Base-by-base conservation (phyloP, 768 basidiomycete genomes). In the Boletus insuetus region DNA sequence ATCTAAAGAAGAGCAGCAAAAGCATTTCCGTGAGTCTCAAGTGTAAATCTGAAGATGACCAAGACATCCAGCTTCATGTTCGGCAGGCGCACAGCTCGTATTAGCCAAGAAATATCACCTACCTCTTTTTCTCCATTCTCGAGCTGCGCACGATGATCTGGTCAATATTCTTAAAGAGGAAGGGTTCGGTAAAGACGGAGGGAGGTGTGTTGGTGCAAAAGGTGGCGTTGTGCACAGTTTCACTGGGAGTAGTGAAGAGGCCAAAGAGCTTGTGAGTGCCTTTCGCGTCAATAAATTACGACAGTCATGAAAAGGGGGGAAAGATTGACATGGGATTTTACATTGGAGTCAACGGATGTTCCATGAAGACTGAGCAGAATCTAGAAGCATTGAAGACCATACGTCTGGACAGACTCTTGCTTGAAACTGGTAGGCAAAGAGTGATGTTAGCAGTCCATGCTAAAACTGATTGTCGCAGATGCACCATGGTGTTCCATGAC, bases 191-290 rank as follows among this genome's bases (percentile, higher is more conserved):
- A 70, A 76, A 38, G 69, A 82, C 60, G 80, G 85, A 29, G 86
- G 86, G 4, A 69, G 66, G 55, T 70, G 66, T 29, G 73, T 81
- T 53, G 89, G 85, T 39, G 83, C 76, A 17, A 76, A 75, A 20
- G 85, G 89, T 4, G 91, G 90, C 1, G 91, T 93, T 20, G 88
- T 91, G 4, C 91, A 92, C 65, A 89, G 87, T 57, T 91, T 91
- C 70, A 91, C 90, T 0, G 91, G 91, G 5, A 79, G 78, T 0
- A 63, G 64, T 4, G 79, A 77, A 37, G 89, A 94, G 64, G 82
- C 79, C 14, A 62, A 67, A 9, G 89, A 92, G 64, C 71, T 89
- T 44, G 87, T 89, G 54, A 64, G 83, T 69, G 31, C n/a, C 31
- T 37, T 38, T n/a, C 40, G 2, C 31, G 4, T 40, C 26, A 49